Evolutionary conservation across 805 yeast genomes (phyloP), one percentile per base, ranked within the genome.

Genomic region (Kodamaea jinghongensis): DNA sequence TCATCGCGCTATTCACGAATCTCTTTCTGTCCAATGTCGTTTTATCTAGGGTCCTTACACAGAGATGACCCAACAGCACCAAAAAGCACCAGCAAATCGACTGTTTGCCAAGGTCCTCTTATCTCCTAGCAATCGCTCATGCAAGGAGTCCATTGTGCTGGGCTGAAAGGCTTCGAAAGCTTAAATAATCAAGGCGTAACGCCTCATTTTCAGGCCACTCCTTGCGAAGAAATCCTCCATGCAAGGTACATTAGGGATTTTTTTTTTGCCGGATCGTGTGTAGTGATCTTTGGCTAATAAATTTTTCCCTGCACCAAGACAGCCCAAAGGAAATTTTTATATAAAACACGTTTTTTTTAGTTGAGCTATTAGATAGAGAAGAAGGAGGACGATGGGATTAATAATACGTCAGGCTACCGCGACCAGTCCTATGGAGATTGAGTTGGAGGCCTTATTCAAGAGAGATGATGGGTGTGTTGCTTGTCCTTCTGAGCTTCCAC

Each of bases 241-340:
- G 48, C 76, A 76, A 55, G 23, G 23, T 20, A 20, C 23, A 20
- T 20, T 20, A 8, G 30, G 15, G 9, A 27, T 64, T 57, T 41
- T 34, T 16, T 17, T 28, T 13, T 13, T 17, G 17, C 33, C 31
- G 23, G 31, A n/a, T n/a, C n/a, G n/a, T n/a, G n/a, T n/a, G n/a
- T n/a, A 71, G 78, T 23, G 76, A 55, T 79, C 78, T 60, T 77
- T 76, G 53, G 71, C 70, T 47, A 73, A 70, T 52, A 67, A 70
- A 44, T 59, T 65, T 36, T 35, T 15, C 12, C 29, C 29, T 28
- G 23, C 39, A 34, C 27, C 32, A 38, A 16, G 43, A 27, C 13
- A 38, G 42, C 23, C 28, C 34, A 36, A 28, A 16, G n/a, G 12
- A 23, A 17, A 26, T 26, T 37, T n/a, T 28, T 25, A 22, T 13